Evolutionary conservation across 805 yeast genomes (phyloP), one percentile per base, ranked within the genome.

Genomic region (Barnettozyma sucrosica): DNA sequence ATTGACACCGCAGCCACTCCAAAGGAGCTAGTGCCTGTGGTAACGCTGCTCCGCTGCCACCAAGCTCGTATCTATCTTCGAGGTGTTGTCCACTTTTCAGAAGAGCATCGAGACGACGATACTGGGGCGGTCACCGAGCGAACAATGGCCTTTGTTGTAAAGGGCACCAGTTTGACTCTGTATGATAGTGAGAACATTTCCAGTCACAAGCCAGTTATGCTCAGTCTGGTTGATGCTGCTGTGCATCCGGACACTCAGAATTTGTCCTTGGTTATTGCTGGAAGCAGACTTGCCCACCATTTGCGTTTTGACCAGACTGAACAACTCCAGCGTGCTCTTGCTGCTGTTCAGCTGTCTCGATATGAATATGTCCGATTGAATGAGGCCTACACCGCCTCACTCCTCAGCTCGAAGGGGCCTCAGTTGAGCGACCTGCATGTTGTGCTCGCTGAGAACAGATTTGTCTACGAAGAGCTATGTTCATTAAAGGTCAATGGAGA

Each of bases 31-130:
- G 65, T 79, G 14, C 95, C 96, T 0, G 74, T 85, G 10, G 76
- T 87, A 34, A 81, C 87, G 19, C 70, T 88, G 53, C 70, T 85
- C 47, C 76, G 77, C 41, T 81, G 89, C 18, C 95, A 88, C 26
- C 18, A 21, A 13, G 41, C 41, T 8, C 41, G 41, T 20, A 28
- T 37, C 18, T 37, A 21, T 7, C 41, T 37, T 9, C 10, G 28
- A 20, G 18, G 45, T 41, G 7, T 39, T 32, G 24, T 24, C 46
- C 45, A 21, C 19, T 28, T 32, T 40, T 47, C 41, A 10, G 41
- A 37, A 18, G 41, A 37, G 41, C 41, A 21, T 28, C 24, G 41
- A n/a, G 41, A 23, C 26, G 10, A 14, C 14, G 16, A 10, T 28
- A 20, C n/a, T 37, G 41, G 16, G 7, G 26, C 6, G 7, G 9